Evolutionary conservation across 2,329 filamentous ascomycete species (phyloP), one percentile per base, ranked within the genome.

Genomic region (Xylaria multiplex): DNA sequence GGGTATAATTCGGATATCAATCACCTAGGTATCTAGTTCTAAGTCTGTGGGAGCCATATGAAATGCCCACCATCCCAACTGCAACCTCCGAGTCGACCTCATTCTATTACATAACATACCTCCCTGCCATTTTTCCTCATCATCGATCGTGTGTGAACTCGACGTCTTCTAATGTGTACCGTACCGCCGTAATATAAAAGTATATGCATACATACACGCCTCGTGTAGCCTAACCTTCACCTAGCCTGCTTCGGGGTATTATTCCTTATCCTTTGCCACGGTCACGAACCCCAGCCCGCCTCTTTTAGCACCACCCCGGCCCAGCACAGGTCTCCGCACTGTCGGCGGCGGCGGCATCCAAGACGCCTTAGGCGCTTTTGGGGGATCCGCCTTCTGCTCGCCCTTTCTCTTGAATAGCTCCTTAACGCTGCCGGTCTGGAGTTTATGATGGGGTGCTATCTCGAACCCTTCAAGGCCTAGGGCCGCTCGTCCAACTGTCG

Each of bases 401-500:
- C 78, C 80, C 40, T 79, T 86, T 57, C 83, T 79, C 27, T 80
- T 80, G 62, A 86, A 85, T 30, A 91, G 77, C 65, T 90, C 85
- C 14, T 83, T 81, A 24, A 85, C 75, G 2, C 82, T 80, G 7
- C 87, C 89, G 0, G 84, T 86, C 16, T 82, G 83, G 27, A 91
- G 79, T 62, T 80, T 85, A 42, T 81, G 80, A 2, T 83, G 85
- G 53, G 74, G 72, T 42, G 82, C 84, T 50, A 90, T 84, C 56
- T 87, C 83, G 58, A 82, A 74, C 6, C 86, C 86, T 49, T 88
- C 83, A 2, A 91, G 79, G 30, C 82, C 82, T 7, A 91, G 75
- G n/a, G 87, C 83, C 1, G 91, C 91, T 74, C 87, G 91, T 30
- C 94, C 94, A 0, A 91, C 91, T 42, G 89, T 85, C 2, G 88